phyloP scores from a whole-genome alignment of 768 basidiomycete species.

The Boletus speciosus region DNA sequence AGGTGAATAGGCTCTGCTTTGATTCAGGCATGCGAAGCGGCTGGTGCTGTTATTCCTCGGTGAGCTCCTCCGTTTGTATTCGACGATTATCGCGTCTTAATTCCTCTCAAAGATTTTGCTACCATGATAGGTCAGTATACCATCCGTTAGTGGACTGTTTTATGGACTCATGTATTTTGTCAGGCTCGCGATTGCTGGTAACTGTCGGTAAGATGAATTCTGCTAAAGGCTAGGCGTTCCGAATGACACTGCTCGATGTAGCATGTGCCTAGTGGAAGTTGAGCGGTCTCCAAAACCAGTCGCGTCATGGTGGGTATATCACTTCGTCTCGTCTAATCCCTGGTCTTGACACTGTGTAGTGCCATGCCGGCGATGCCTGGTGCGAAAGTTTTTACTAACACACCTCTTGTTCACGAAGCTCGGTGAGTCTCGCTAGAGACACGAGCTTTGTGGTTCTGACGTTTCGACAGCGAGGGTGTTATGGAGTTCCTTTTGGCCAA shows the following conservation, averaged over 20 bases:
- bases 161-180: constrained; percentile 1
- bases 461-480: constrained; percentile 74
- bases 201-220: constrained; percentile 72
- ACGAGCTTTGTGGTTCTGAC: constrained; percentile 5
- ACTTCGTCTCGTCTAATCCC: neutral
- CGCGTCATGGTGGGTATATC: constrained; percentile 73
- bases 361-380: constrained; percentile 99
- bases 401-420: constrained; percentile 85
- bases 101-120: constrained; percentile 58
- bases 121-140: constrained; percentile 69
- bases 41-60: constrained; percentile 79
- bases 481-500: constrained; percentile 99
- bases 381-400: constrained; percentile 89
- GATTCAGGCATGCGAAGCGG: constrained; percentile 94
- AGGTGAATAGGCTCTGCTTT: constrained; percentile 74
- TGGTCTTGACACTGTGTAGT: constrained; percentile 35
- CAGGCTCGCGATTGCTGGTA: constrained; percentile 94
- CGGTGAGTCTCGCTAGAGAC: constrained; percentile 42
- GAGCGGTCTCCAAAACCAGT: constrained; percentile 93
- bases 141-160: neutral
- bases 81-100: constrained; percentile 10
- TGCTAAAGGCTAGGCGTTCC: neutral
- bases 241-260: constrained; percentile 26
- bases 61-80: constrained; percentile 30
- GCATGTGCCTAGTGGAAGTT: constrained; percentile 99